phyloP scores from a whole-genome alignment of 2,329 filamentous ascomycete genomes.

The Fusarium duplospermum region DNA sequence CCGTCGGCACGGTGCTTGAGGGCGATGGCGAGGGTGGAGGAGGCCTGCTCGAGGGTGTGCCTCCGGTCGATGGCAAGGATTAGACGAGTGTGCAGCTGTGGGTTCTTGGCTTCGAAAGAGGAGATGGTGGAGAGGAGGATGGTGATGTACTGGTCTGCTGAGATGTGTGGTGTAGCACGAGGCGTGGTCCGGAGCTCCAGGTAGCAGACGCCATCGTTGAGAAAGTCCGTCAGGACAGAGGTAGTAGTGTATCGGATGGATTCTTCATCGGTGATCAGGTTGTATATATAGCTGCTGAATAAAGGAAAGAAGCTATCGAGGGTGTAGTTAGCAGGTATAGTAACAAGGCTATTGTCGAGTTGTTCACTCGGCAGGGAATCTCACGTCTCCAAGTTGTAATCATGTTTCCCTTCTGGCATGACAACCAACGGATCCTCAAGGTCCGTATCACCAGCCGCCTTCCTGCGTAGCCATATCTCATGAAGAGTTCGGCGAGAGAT shows the following conservation, averaged over 20 bases:
- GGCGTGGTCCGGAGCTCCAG: slow-evolving; percentile 86
- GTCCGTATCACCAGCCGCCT: slow-evolving; percentile 60
- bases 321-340: not conserved
- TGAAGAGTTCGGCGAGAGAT: slow-evolving; percentile 79
- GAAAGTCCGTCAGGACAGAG: slow-evolving; percentile 74
- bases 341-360: not conserved
- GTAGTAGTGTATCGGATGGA: slow-evolving; percentile 72
- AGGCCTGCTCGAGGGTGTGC: slow-evolving; percentile 67
- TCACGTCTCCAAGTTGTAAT: slow-evolving; percentile 77
- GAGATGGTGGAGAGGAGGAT: slow-evolving; percentile 74
- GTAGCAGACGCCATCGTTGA: slow-evolving; percentile 78
- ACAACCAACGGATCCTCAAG: slow-evolving; percentile 76
- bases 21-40: slow-evolving; percentile 73
- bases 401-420: slow-evolving; percentile 77
- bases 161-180: slow-evolving; percentile 68
- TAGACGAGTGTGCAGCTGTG: slow-evolving; percentile 69
- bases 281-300: slow-evolving; percentile 84
- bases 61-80: slow-evolving; percentile 82
- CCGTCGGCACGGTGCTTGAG: slow-evolving; percentile 62
- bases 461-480: slow-evolving; percentile 76
- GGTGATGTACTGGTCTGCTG: slow-evolving; percentile 72
- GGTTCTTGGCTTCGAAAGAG: slow-evolving; percentile 56
- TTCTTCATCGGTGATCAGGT: slow-evolving; percentile 72
- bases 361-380: slow-evolving; percentile 21
- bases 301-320: slow-evolving; percentile 76